Evolutionary conservation across 164 flowering plant species (phyloP), one percentile per base, ranked within the genome.

Genomic region (Aristolochia contorta): DNA sequence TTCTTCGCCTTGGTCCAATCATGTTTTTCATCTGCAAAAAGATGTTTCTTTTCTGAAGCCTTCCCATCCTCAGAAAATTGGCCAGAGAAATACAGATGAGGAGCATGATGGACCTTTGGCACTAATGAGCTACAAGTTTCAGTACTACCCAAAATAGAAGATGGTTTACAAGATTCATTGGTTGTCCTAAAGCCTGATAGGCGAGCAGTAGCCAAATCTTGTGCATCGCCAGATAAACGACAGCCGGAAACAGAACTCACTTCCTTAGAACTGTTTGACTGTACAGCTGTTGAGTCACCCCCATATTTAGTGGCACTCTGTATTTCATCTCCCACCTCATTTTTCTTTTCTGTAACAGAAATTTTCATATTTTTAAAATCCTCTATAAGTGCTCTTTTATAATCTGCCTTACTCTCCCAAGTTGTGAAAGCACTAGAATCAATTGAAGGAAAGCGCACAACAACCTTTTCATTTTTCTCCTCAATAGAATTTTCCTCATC

Each of bases 51-150:
- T 27, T 27, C 30, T 27, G 5, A 27, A 2, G 30, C 5, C 21
- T 72, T 70, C 32, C 66, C 76, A 69, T 70, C 69, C 25, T 71
- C 74, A 10, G 56, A 14, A 59, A 46, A 57, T 6, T 61, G 59
- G 24, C 48, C 54, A 49, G 76, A 54, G 22, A 66, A 63, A 47
- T 16, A 46, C 7, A 58, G 59, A 47, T 65, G 61, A 21, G 76
- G 72, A 30, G 55, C 46, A 62, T 65, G 58, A 21, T 51, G 64
- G 45, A 47, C 61, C 43, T 58, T 72, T 23, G 48, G 65, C n/a
- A 53, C 60, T 43, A 62, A 41, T 15, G 65, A 66, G 49, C 41
- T 41, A 53, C 64, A 57, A 10, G 65, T 20, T 33, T 63, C 62
- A 24, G 43, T 41, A 56, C 48, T 55, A 18, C 61, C 52, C 16